phyloP scores from a whole-genome alignment of 345 rosid species.

The Microcos paniculata region DNA sequence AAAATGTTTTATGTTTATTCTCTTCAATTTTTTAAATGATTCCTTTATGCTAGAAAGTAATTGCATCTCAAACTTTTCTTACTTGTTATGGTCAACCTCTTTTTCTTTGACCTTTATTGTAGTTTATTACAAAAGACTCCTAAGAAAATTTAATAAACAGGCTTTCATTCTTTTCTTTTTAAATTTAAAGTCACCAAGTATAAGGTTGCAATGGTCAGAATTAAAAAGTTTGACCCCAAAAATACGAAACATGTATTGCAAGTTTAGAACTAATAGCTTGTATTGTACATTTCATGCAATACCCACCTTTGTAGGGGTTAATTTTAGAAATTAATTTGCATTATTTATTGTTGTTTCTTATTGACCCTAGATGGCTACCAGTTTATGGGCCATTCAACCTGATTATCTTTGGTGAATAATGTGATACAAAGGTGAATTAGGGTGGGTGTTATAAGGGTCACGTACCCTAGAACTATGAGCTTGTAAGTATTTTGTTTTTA shows the following conservation, averaged over 20 bases:
- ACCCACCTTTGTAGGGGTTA: background rate
- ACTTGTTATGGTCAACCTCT: background rate
- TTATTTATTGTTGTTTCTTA: background rate
- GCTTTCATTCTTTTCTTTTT: too few species aligned
- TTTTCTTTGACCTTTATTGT: background rate
- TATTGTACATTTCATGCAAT: background rate
- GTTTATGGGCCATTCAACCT: background rate
- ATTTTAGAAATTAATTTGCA: constrained; percentile 1
- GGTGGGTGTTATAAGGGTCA: background rate
- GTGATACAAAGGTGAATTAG: background rate
- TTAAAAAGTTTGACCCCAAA: background rate
- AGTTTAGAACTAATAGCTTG: background rate
- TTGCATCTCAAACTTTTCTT: background rate
- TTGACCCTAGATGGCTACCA: background rate
- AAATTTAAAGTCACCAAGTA: background rate
- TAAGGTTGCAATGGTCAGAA: background rate
- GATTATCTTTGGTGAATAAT: background rate
- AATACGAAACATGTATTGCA: background rate
- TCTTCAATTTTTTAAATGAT: background rate
- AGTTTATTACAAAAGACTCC: background rate
- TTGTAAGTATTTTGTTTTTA: background rate
- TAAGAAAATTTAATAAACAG: background rate
- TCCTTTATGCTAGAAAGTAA: background rate
- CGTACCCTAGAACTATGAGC: background rate
- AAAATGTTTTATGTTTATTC: background rate